Percentiles rank a stretch among this genome's conserved stretches.
Conservation (phyloP, 2,329 filamentous ascomycete genomes). For the Alternaria gansuensis region DNA sequence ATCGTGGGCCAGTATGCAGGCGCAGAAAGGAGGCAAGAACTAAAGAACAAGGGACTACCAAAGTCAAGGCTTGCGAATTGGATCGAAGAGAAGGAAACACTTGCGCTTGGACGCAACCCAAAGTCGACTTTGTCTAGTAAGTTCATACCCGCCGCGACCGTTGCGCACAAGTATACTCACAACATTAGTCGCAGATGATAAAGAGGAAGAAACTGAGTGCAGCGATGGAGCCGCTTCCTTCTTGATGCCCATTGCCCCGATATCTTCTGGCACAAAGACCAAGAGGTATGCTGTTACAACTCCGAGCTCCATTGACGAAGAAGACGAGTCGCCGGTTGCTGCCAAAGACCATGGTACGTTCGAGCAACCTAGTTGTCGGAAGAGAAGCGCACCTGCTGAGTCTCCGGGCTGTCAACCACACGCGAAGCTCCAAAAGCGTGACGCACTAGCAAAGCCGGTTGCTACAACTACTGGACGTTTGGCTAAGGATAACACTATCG, state of each 20-base stretch:
- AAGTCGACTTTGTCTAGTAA: conserved; percentile 16
- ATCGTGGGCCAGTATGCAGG: conserved; percentile 29
- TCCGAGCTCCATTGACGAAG: background rate
- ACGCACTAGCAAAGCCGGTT: conserved; percentile 4
- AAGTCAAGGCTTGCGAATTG: conserved; percentile 29
- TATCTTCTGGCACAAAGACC: background rate
- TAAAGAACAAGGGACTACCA: conserved; percentile 13
- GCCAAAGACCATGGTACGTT: background rate
- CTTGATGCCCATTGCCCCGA: background rate
- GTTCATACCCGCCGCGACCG: background rate
- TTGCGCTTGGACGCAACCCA: conserved; percentile 28
- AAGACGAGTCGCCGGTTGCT: background rate
- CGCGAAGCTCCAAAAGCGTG: conserved; percentile 15
- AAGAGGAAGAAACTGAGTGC: background rate
- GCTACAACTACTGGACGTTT: background rate
- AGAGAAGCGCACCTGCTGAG: conserved; percentile 5
- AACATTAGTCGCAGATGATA: background rate
- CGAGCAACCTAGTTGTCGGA: background rate
- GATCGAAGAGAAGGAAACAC: conserved; percentile 35
- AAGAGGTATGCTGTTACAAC: background rate
- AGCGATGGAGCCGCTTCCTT: background rate
- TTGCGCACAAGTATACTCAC: conserved; percentile 5
- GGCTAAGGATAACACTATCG: conserved; percentile 9
- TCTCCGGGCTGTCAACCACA: background rate
- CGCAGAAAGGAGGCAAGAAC: conserved; percentile 17